Conservation (phyloP, 176 grass and related monocot species). For the Saccharum officinarum region DNA sequence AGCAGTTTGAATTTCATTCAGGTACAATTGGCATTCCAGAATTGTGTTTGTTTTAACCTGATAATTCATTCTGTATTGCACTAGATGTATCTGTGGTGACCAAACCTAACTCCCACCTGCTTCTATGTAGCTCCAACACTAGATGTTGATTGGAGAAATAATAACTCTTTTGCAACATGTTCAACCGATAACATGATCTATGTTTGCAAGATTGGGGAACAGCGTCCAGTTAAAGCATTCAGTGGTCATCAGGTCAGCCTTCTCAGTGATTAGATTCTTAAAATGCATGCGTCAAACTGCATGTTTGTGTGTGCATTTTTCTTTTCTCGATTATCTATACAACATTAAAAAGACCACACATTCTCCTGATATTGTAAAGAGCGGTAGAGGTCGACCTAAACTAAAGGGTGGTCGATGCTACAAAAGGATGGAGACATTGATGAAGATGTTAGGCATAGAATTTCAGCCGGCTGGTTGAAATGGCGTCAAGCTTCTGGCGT, state of each 20-base stretch:
- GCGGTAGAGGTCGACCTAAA: too few relatives aligned
- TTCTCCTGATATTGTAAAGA: background rate
- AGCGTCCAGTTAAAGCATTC: constrained; percentile 75
- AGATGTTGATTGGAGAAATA: constrained; percentile 99
- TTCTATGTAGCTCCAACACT: constrained; percentile 82
- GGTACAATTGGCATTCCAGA: constrained; percentile 38
- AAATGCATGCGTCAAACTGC: background rate
- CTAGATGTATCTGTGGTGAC: background rate
- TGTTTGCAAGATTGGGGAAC: constrained; percentile 92
- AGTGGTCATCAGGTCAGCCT: constrained; percentile 77
- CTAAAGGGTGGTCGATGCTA: too few relatives aligned
- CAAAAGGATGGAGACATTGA: too few relatives aligned
- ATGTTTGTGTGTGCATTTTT: background rate
- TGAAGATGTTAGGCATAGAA: too few relatives aligned
- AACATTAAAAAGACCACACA: background rate
- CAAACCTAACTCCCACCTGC: constrained; percentile 15
- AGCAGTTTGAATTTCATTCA: constrained; percentile 98
- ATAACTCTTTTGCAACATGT: constrained; percentile 96
- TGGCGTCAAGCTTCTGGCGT: too few relatives aligned
- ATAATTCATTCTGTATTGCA: background rate
- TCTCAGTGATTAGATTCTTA: constrained; percentile 5
- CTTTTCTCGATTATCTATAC: background rate
- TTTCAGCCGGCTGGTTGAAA: too few relatives aligned
- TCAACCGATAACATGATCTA: constrained; percentile 97
- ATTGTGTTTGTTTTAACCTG: constrained; percentile 13